Evolutionary conservation across 805 yeast genomes (phyloP).

Genomic region (Zygoascus tannicola): DNA sequence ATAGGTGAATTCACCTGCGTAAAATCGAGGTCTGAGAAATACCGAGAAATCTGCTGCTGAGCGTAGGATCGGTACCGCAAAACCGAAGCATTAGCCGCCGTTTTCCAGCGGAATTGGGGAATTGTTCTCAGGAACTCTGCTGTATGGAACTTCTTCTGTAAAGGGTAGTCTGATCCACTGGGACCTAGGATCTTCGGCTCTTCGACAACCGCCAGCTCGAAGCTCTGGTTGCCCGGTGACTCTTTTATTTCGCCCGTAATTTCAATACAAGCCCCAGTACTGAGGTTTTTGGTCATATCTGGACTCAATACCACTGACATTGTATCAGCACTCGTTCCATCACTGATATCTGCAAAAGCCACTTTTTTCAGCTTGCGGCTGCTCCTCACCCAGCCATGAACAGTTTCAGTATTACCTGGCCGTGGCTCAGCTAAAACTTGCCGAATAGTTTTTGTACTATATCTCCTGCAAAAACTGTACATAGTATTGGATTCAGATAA

Average conservation of each 20-base stretch:
- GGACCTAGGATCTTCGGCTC: constrained; percentile 44
- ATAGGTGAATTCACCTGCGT: constrained; percentile 78
- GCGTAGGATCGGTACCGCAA: constrained; percentile 64
- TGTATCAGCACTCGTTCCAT: constrained; percentile 55
- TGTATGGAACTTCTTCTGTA: constrained; percentile 72
- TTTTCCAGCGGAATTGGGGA: constrained; percentile 74
- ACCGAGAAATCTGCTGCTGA: constrained; percentile 44
- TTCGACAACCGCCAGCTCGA: constrained; percentile 38
- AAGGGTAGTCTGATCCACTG: constrained; percentile 58
- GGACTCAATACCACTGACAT: constrained; percentile 45
- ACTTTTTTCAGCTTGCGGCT: constrained; percentile 65
- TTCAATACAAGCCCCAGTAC: constrained; percentile 40
- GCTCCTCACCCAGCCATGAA: constrained; percentile 69
- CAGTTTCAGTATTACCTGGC: constrained; percentile 25
- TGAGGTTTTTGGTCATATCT: constrained; percentile 16
- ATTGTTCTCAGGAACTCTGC: constrained; percentile 55
- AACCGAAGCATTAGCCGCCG: constrained; percentile 54
- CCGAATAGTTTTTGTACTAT: constrained; percentile 1
- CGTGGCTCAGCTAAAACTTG: neutral
- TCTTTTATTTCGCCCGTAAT: constrained; percentile 37
- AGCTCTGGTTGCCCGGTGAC: constrained; percentile 45
- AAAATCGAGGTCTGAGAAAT: constrained; percentile 47
- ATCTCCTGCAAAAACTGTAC: too few species aligned
- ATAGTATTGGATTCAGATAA: too few species aligned
- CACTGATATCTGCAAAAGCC: constrained; percentile 70